Evolutionary conservation across 2,329 filamentous ascomycete species (phyloP), one percentile per base, ranked within the genome.

Genomic region (Colletotrichum horii): DNA sequence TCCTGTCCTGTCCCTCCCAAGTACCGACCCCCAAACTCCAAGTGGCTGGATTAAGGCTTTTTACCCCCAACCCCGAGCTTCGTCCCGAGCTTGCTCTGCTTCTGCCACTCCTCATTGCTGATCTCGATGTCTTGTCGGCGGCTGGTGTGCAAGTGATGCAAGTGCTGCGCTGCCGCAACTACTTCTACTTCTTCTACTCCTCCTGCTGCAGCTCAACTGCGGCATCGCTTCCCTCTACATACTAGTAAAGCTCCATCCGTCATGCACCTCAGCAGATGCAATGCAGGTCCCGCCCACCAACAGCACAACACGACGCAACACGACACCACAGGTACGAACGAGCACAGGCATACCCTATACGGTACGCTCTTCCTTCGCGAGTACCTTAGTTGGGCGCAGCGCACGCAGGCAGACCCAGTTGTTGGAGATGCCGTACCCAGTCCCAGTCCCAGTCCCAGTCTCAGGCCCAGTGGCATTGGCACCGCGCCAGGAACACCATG

Each of bases 251-350:
- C 38, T 60, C 55, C 56, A 48, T 62, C 19, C 67, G 24, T 48
- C 56, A 68, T 75, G 73, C 56, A 72, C 62, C 69, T 75, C 62
- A 62, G 62, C 55, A 71, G 52, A 75, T 75, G 73, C 69, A 72
- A 68, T 68, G 72, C 68, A 67, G 43, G 73, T 67, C 26, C 69
- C 61, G 30, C 60, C 36, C 62, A 55, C 62, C 72, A 66, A 52
- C 69, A 38, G 32, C 62, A 56, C 69, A 56, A 70, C 66, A 74
- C 71, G 32, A 70, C 67, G 32, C 61, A 36, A 38, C 38, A 64
- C 58, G 67, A 70, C 28, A 62, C 19, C 66, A 32, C 36, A 70
- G 38, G 61, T 52, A 70, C 70, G 36, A 34, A 36, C 22, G 61
- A 66, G 62, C 62, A 72, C 70, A 68, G 52, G 26, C 70, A 30